Percentiles rank a stretch among this genome's conserved stretches.
Conservation (phyloP, 768 basidiomycete genomes). For the Termitomyces sp. region DNA sequence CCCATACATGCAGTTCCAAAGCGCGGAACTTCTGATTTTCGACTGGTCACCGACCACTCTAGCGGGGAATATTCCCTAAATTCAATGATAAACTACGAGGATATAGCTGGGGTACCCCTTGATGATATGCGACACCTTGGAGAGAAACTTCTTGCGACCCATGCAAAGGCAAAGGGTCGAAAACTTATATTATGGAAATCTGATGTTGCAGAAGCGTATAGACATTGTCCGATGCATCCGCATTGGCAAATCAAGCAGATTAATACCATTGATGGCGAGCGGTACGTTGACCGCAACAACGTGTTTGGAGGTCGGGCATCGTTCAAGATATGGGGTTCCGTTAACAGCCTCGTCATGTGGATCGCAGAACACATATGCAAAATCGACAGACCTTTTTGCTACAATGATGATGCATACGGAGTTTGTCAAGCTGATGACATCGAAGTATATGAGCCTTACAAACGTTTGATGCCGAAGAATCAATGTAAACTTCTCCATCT, state of each 20-base stretch:
- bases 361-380: not conserved
- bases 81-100: slow-evolving; percentile 1
- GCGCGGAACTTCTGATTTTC: not conserved
- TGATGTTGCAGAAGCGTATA: not conserved
- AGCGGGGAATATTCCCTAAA: not conserved
- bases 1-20: not conserved
- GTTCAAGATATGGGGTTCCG: slow-evolving; percentile 1
- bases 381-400: not conserved
- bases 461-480: not conserved
- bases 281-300: not conserved
- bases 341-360: slow-evolving; percentile 4
- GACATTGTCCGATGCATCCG: not conserved
- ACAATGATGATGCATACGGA: not conserved
- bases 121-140: slow-evolving; percentile 3
- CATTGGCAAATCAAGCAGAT: slow-evolving; percentile 5
- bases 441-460: not conserved
- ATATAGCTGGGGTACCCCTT: not conserved
- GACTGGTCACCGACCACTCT: not conserved
- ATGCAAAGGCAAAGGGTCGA: not conserved
- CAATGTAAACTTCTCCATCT: not conserved
- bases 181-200: slow-evolving; percentile 1
- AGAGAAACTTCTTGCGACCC: not conserved
- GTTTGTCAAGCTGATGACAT: not conserved
- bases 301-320: not conserved
- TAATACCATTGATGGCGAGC: not conserved